Conservation (phyloP, 805 yeast species). For the Ogataea ganodermae region DNA sequence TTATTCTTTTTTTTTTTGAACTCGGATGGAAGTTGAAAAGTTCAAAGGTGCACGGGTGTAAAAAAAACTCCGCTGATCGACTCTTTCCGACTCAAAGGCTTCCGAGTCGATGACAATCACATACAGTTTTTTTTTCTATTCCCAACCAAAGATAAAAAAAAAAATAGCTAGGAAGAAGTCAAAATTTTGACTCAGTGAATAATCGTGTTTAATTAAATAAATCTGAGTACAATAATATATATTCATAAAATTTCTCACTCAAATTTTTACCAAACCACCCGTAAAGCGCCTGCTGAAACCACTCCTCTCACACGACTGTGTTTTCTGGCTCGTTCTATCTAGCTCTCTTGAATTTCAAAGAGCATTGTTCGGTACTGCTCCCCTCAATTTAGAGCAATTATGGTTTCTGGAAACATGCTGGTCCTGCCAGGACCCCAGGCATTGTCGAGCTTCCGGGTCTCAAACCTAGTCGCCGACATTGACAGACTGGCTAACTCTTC, state of each 20-base stretch:
- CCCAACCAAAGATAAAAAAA: neutral
- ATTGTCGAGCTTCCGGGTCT: conserved; percentile 81
- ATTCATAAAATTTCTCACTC: neutral
- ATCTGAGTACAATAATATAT: neutral
- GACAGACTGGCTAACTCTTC: conserved; percentile 68
- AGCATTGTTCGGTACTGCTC: neutral
- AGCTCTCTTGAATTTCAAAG: too few species aligned
- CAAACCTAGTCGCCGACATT: conserved; percentile 69
- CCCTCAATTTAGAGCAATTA: neutral
- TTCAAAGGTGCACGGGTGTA: too few species aligned
- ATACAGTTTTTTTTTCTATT: neutral
- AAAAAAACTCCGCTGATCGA: too few species aligned
- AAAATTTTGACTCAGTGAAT: neutral
- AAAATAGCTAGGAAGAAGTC: neutral
- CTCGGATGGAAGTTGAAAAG: too few species aligned
- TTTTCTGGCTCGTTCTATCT: neutral
- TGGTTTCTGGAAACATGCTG: conserved; percentile 34
- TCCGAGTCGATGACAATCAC: neutral
- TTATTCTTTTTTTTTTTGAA: too few species aligned
- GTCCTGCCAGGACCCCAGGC: conserved; percentile 88
- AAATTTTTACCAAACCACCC: neutral
- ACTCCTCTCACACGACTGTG: neutral
- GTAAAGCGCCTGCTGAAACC: neutral
- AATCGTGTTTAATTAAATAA: conserved; percentile 1
- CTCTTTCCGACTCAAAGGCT: too few species aligned